phyloP scores from a whole-genome alignment of 441 rosid species.

The Euphorbia schlechtendalii region DNA sequence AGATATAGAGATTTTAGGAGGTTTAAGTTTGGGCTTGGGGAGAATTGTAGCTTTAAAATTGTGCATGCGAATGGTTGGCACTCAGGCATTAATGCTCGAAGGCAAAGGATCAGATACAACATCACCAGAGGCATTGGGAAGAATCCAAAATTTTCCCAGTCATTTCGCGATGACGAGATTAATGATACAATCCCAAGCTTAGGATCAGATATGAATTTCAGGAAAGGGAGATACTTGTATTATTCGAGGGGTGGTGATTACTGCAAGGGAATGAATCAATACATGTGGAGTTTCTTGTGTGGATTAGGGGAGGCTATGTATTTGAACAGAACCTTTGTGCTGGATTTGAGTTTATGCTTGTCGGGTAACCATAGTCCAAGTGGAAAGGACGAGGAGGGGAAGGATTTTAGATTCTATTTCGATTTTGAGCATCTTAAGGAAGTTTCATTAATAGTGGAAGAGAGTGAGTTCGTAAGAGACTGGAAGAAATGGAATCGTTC shows the following conservation, averaged over 20 bases:
- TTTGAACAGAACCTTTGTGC: constrained; percentile 79
- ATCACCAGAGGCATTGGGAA: constrained; percentile 24
- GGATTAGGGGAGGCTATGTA: constrained; percentile 93
- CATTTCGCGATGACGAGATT: constrained; percentile 61
- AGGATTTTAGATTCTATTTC: constrained; percentile 83
- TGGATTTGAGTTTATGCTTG: constrained; percentile 85
- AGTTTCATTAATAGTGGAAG: constrained; percentile 64
- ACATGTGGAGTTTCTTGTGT: constrained; percentile 95
- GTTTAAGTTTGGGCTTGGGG: constrained; percentile 60
- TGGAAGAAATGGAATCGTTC: constrained; percentile 78
- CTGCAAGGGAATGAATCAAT: constrained; percentile 96
- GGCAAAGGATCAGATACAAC: constrained; percentile 36
- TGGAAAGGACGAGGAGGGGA: constrained; percentile 76
- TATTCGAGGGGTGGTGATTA: constrained; percentile 90
- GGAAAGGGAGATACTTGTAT: constrained; percentile 79
- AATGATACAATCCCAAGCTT: constrained; percentile 74
- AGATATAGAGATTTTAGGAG: constrained; percentile 87
- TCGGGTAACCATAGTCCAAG: constrained; percentile 55
- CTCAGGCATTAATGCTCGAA: constrained; percentile 70
- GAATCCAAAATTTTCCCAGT: constrained; percentile 28
- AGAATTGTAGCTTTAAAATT: constrained; percentile 58
- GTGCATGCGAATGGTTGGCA: constrained; percentile 73
- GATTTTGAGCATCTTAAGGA: constrained; percentile 97
- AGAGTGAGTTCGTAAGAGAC: constrained; percentile 61
- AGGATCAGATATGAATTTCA: constrained; percentile 58